phyloP scores from a whole-genome alignment of 1,284 basidiomycete species.

The Trametes pubescens region DNA sequence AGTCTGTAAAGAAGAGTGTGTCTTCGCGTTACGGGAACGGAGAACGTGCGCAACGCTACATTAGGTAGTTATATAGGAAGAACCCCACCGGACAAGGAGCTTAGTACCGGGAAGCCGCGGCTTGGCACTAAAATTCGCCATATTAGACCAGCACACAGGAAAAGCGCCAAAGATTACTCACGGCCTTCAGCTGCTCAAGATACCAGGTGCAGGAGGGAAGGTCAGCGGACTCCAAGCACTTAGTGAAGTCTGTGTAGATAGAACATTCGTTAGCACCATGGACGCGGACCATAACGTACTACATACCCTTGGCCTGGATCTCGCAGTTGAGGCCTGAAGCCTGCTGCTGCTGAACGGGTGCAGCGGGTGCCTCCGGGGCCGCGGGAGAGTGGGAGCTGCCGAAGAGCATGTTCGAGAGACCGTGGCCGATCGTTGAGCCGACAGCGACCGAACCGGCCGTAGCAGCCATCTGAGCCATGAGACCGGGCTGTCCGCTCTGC shows the following conservation, averaged over 20 bases:
- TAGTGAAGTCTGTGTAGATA: conserved; percentile 67
- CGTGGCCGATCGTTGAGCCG: conserved; percentile 86
- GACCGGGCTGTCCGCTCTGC: conserved; percentile 57
- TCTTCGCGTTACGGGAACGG: conserved; percentile 19
- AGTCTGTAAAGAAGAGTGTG: conserved; percentile 9
- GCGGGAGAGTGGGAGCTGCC: conserved; percentile 63
- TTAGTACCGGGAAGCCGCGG: conserved; percentile 74
- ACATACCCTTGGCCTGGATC: conserved; percentile 74
- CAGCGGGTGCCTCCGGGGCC: conserved; percentile 52
- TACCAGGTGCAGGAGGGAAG: conserved; percentile 82
- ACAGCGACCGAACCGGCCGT: conserved; percentile 89
- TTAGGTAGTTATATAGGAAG: conserved; percentile 15
- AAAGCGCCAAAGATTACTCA: conserved; percentile 48
- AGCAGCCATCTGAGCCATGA: conserved; percentile 86
- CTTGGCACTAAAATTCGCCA: conserved; percentile 66
- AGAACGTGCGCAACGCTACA: conserved; percentile 19
- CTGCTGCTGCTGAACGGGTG: conserved; percentile 52
- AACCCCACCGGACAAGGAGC: conserved; percentile 2
- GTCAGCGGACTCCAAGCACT: conserved; percentile 81
- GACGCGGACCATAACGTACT: conserved; percentile 19
- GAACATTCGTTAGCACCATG: conserved; percentile 9
- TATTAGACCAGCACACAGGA: conserved; percentile 17
- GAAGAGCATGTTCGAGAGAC: conserved; percentile 86
- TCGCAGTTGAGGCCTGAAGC: conserved; percentile 63
- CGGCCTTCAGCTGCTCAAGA: conserved; percentile 84